A percentile compares a stretch with the other conserved stretches of the same genome.
These are phyloP conservation scores for Parasitella parasitica DNA, from an alignment of 371 early-diverging fungal genomes.

Conservation along the genomic window DNA sequence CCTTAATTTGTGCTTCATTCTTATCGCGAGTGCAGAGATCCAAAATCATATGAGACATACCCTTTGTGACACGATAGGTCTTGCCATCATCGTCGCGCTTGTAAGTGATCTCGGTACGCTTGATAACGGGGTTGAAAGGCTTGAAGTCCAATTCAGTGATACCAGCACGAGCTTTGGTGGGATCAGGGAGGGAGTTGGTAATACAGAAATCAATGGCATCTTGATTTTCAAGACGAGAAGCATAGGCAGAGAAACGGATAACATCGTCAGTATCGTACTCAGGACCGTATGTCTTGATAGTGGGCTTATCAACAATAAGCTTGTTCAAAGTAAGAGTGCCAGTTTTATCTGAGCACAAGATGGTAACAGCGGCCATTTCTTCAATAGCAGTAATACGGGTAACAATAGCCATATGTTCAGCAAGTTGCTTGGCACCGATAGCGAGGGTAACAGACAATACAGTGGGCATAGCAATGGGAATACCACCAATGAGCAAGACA, in stretches of 20 bases:
- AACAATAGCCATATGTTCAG: conserved; percentile 90
- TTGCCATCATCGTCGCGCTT: conserved; percentile 57
- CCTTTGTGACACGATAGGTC: conserved; percentile 68
- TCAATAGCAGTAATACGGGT: conserved; percentile 86
- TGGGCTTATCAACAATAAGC: conserved; percentile 69
- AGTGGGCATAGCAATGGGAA: conserved; percentile 80
- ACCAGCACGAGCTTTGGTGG: conserved; percentile 60
- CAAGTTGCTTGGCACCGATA: conserved; percentile 91
- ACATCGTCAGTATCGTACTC: conserved; percentile 56
- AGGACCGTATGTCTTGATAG: conserved; percentile 61
- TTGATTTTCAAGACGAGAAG: conserved; percentile 68
- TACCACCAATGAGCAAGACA: conserved; percentile 78
- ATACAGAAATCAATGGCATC: conserved; percentile 79
- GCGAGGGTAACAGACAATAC: conserved; percentile 92
- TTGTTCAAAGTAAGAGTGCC: conserved; percentile 95
- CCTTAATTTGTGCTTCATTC: conserved; percentile 52
- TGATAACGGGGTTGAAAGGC: conserved; percentile 87
- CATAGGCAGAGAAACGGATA: conserved; percentile 63
- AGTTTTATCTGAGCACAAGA: conserved; percentile 96
- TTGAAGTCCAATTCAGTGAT: conserved; percentile 70
- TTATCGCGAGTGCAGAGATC: conserved; percentile 71
- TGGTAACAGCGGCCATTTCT: conserved; percentile 90
- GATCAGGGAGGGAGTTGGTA: conserved; percentile 62
- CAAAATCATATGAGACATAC: conserved; percentile 72
- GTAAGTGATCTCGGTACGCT: conserved; percentile 83